phyloP scores from a whole-genome alignment of 352 stramenopile genomes.

The Phytophthora pinifolia region DNA sequence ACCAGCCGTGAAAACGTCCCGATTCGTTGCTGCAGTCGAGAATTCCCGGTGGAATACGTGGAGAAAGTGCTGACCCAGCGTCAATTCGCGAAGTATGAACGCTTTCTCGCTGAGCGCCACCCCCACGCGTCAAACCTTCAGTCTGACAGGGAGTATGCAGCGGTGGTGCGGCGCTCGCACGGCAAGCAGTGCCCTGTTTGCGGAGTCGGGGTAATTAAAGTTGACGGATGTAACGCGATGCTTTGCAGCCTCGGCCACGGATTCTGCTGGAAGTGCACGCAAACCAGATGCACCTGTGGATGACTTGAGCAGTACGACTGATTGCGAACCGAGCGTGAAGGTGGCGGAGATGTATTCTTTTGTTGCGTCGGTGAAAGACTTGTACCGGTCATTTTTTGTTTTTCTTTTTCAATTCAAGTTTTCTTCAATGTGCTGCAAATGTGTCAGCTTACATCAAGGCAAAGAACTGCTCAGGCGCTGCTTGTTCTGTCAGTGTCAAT shows the following conservation, averaged over 20 bases:
- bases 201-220: conserved; percentile 55
- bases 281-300: conserved; percentile 24
- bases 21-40: conserved; percentile 42
- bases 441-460: too few relatives aligned
- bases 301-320: conserved; percentile 4
- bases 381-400: too few relatives aligned
- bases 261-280: conserved; percentile 45
- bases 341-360: too few relatives aligned
- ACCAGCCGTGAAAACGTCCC: conserved; percentile 30
- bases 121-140: conserved; percentile 35
- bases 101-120: conserved; percentile 45
- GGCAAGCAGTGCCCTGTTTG: conserved; percentile 64
- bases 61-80: conserved; percentile 14
- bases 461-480: too few relatives aligned
- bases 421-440: too few relatives aligned
- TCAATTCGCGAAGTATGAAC: conserved; percentile 23
- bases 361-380: too few relatives aligned
- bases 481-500: too few relatives aligned
- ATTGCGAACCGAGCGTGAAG: not conserved
- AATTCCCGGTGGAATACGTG: conserved; percentile 43
- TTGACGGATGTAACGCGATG: conserved; percentile 52
- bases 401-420: too few relatives aligned
- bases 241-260: conserved; percentile 32
- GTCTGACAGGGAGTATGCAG: conserved; percentile 54
- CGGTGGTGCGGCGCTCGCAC: conserved; percentile 26